Conservation (phyloP, 2,329 filamentous ascomycete species). For the Coniochaeta pulveracea region DNA sequence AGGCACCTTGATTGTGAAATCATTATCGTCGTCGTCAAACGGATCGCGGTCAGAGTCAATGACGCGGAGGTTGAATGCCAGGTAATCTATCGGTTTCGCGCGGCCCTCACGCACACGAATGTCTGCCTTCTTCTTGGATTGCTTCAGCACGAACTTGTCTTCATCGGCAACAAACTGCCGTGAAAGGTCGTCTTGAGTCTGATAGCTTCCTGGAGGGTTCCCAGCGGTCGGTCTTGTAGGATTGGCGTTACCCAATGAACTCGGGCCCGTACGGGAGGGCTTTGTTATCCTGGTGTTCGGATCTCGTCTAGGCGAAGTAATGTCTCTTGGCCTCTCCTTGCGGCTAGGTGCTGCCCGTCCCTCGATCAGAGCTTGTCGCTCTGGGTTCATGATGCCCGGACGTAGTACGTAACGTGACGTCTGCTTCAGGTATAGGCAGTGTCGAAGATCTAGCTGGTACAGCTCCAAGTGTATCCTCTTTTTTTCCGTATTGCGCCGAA, state of each 20-base stretch:
- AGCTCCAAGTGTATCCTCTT: too few species aligned
- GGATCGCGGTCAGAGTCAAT: constrained; percentile 76
- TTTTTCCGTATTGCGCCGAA: too few species aligned
- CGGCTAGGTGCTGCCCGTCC: constrained; percentile 27
- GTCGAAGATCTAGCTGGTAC: too few species aligned
- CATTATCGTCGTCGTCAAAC: constrained; percentile 74
- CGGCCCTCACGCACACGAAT: constrained; percentile 87
- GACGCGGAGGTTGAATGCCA: constrained; percentile 81
- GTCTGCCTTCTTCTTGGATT: constrained; percentile 95
- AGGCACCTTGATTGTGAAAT: constrained; percentile 62
- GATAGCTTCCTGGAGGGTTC: constrained; percentile 26
- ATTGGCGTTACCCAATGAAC: too few species aligned
- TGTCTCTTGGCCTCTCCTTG: constrained; percentile 31
- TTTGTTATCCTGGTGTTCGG: constrained; percentile 46
- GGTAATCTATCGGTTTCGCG: constrained; percentile 85
- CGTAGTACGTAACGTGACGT: too few species aligned
- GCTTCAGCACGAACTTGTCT: constrained; percentile 89
- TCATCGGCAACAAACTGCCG: constrained; percentile 85
- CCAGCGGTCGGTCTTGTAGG: constrained; percentile 12
- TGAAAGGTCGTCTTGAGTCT: constrained; percentile 68
- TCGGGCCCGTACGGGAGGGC: constrained; percentile 21
- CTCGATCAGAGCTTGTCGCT: constrained; percentile 40
- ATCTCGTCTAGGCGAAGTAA: constrained; percentile 45
- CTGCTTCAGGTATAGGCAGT: too few species aligned
- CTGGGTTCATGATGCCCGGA: constrained; percentile 39